Evolutionary conservation across 352 stramenopile species (phyloP), one percentile per base, ranked within the genome.

Genomic region (Pythium dissotocum): DNA sequence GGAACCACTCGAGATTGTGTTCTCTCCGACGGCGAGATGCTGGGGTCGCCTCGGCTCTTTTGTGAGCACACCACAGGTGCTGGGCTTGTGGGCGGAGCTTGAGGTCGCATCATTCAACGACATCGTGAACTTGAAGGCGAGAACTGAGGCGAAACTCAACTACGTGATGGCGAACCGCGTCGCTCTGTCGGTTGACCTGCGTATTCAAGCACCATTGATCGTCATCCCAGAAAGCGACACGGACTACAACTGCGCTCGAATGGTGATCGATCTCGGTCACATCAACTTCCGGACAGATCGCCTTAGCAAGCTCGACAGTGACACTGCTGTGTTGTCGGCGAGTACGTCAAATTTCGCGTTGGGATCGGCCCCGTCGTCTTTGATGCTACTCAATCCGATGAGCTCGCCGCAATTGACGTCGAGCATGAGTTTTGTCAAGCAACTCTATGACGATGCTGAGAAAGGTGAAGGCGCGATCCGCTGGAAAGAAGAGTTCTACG

Each of bases 401-500:
- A 77, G 42, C 35, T 88, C 87, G 42, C 72, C 79, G 7, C 78
- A 75, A 52, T 57, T 85, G 26, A 69, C 67, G 4, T 76, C 79
- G 3, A 90, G 82, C 54, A 92, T 84, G 38, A 91, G 82, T 9
- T 96, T 96, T 35, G 85, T 92, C 32, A 90, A 91, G 65, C 88
- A 96, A 46, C 54, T 96, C 12, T 94, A 91, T 51, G 88, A 96
- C 69, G 88, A 96, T 73, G 85, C 84, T 2, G 88, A 96, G 54
- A 84, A 77, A 69, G 88, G 87, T 26, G 85, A 96, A 73, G 85
- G 85, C 0, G 85, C 87, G 7, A 90, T 94, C 67, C 88, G 85
- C 21, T 96, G 88, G 88, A 96, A 96, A 57, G 88, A 96, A 70
- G 88, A 95, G 52, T 96, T 96, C 59, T 96, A 96, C 65, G 88